Percentiles rank a stretch among this genome's conserved stretches.
Evolutionary conservation across 306 rosid genomes (phyloP).

Genomic region (barrel medic (Medicago truncatula)): DNA sequence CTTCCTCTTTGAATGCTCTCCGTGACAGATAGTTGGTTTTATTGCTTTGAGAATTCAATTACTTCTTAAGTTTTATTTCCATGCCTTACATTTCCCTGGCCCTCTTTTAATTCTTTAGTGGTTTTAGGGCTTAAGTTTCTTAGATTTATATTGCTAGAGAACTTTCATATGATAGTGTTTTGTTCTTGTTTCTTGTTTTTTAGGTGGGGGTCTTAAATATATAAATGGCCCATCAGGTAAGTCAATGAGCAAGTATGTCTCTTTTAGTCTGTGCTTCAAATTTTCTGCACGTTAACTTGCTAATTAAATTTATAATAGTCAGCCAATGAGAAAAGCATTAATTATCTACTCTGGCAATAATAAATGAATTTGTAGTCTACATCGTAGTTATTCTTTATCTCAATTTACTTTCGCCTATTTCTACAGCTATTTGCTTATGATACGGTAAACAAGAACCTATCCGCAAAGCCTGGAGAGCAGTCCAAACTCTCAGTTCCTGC

Average conservation of each 20-base stretch:
- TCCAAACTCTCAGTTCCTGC: constrained; percentile 81
- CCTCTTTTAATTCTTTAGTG: not conserved
- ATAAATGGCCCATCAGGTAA: constrained; percentile 31
- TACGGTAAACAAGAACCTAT: constrained; percentile 83
- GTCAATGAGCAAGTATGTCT: constrained; percentile 32
- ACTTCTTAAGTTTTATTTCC: constrained; percentile 1
- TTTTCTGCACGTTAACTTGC: constrained; percentile 14
- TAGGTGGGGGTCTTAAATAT: constrained; percentile 33
- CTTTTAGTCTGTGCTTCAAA: constrained; percentile 19
- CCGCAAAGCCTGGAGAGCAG: constrained; percentile 75
- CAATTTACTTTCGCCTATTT: constrained; percentile 35
- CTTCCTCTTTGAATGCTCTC: constrained; percentile 23
- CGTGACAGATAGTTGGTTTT: constrained; percentile 7
- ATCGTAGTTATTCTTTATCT: constrained; percentile 32
- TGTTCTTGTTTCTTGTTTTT: constrained; percentile 26
- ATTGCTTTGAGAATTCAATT: not conserved
- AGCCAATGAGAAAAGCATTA: not conserved
- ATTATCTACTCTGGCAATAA: not conserved
- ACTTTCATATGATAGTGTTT: constrained; percentile 30
- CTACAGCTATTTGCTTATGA: constrained; percentile 94
- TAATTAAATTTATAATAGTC: constrained; percentile 7
- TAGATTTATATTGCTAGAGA: not conserved
- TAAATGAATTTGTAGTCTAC: constrained; percentile 16
- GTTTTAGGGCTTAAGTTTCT: constrained; percentile 11
- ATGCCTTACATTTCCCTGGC: not conserved